Percentiles rank a stretch among this genome's conserved stretches.
Conservation (phyloP, 116 monocot genomes). For the Thalassia testudinum region DNA sequence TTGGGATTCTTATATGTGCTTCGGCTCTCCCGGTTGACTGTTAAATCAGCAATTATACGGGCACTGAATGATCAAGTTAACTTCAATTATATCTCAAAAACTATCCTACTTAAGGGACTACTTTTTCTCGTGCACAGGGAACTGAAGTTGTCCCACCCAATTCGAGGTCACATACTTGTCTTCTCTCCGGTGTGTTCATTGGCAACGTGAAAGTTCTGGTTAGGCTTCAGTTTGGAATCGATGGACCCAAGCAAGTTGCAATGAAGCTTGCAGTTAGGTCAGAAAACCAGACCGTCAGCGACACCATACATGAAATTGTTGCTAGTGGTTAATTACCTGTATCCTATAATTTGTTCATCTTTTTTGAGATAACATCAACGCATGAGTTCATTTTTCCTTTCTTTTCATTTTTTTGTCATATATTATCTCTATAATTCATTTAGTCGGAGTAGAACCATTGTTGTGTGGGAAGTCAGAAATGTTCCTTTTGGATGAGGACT, state of each 20-base stretch:
- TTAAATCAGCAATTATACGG: too few relatives aligned
- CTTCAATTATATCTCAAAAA: too few relatives aligned
- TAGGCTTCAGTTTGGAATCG: constrained; percentile 74
- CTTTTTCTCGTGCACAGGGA: constrained; percentile 28
- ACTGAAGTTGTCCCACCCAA: constrained; percentile 76
- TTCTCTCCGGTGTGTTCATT: constrained; percentile 75
- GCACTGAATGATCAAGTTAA: too few relatives aligned
- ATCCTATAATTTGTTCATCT: neutral
- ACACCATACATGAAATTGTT: constrained; percentile 81
- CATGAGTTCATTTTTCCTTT: constrained; percentile 6
- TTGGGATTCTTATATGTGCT: too few relatives aligned
- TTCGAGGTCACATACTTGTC: constrained; percentile 80
- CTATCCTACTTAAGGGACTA: too few relatives aligned
- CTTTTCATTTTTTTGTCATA: constrained; percentile 5
- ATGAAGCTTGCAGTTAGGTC: constrained; percentile 96
- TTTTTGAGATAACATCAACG: neutral
- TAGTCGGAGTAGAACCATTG: too few relatives aligned
- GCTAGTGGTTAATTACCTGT: constrained; percentile 33
- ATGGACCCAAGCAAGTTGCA: constrained; percentile 76
- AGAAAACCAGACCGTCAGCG: constrained; percentile 63
- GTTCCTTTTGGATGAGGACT: too few relatives aligned
- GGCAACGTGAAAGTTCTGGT: constrained; percentile 79
- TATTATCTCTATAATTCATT: too few relatives aligned
- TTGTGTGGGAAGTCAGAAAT: too few relatives aligned
- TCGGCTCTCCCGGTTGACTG: too few relatives aligned